Conservation (phyloP, 768 basidiomycete genomes). For the Boletus rubescentipes region DNA sequence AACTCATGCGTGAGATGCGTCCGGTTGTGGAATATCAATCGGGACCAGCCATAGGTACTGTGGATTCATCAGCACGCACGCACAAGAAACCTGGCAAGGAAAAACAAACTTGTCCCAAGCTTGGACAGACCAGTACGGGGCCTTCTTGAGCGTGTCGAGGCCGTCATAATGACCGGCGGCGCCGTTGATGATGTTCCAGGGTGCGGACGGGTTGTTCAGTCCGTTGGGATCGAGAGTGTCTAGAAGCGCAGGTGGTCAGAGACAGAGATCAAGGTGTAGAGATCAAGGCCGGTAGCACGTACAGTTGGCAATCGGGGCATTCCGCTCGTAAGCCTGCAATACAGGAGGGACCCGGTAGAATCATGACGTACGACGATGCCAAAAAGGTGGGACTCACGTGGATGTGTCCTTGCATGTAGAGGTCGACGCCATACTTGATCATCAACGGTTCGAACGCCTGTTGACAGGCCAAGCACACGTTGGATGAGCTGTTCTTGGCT, state of each 20-base stretch:
- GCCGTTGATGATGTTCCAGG: constrained; percentile 31
- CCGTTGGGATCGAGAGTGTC: constrained; percentile 22
- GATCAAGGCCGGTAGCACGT: neutral
- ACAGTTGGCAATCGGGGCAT: constrained; percentile 29
- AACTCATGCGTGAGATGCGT: constrained; percentile 32
- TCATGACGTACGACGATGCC: neutral
- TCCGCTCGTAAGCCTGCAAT: constrained; percentile 25
- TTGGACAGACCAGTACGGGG: constrained; percentile 8
- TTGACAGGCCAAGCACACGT: constrained; percentile 20
- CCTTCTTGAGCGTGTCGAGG: constrained; percentile 10
- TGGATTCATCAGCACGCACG: neutral
- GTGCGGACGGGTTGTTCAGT: constrained; percentile 23
- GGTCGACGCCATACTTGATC: constrained; percentile 31
- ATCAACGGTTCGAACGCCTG: constrained; percentile 31
- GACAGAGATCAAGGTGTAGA: no score
- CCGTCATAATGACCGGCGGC: constrained; percentile 30
- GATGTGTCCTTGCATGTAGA: constrained; percentile 30
- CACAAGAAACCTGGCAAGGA: neutral
- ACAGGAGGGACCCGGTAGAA: neutral
- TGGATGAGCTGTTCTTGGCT: neutral
- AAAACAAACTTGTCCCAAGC: constrained; percentile 15
- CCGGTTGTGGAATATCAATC: constrained; percentile 30
- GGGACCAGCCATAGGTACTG: constrained; percentile 29
- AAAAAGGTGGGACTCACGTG: constrained; percentile 14
- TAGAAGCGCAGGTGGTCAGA: neutral